These are phyloP conservation scores for Trypanosoma mega DNA, from an alignment of 208 protist species.

Conservation along the genomic window DNA sequence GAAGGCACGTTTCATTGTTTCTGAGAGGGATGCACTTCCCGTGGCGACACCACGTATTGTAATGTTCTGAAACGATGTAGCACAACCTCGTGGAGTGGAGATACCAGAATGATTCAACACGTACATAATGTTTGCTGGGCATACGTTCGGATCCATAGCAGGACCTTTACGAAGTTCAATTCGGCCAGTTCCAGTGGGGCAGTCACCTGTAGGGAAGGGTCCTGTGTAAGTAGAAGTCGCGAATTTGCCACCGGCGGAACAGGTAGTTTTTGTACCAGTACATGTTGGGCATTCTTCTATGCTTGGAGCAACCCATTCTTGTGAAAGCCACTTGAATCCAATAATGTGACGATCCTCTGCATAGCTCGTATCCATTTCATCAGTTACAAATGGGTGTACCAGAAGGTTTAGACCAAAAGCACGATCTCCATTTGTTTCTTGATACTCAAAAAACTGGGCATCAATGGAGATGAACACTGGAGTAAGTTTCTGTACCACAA, in stretches of 20 bases:
- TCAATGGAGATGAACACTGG: conserved; percentile 54
- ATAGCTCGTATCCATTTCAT: conserved; percentile 57
- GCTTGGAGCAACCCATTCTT: conserved; percentile 56
- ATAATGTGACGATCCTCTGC: conserved; percentile 63
- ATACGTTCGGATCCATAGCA: conserved; percentile 37
- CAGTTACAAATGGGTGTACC: conserved; percentile 61
- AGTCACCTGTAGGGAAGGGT: conserved; percentile 68
- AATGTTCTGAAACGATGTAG: conserved; percentile 72
- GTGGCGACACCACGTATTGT: conserved; percentile 72
- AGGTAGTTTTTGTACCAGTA: conserved; percentile 51
- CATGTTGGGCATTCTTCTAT: conserved; percentile 66
- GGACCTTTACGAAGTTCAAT: conserved; percentile 74
- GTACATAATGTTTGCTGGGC: conserved; percentile 49
- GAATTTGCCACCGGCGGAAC: conserved; percentile 22
- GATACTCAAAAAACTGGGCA: conserved; percentile 70
- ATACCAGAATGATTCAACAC: conserved; percentile 68
- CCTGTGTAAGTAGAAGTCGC: conserved; percentile 44
- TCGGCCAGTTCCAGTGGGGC: conserved; percentile 37
- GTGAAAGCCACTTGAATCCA: conserved; percentile 76
- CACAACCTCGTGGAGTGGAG: conserved; percentile 57
- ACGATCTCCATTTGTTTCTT: conserved; percentile 42
- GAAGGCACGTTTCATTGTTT: conserved; percentile 40
- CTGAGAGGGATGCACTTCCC: conserved; percentile 53
- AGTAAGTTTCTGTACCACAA: conserved; percentile 38
- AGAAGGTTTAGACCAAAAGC: conserved; percentile 85